Percentiles rank a stretch among this genome's conserved stretches.
Conservation (phyloP, 2,329 filamentous ascomycete species). For the Penicillium occitanis region DNA sequence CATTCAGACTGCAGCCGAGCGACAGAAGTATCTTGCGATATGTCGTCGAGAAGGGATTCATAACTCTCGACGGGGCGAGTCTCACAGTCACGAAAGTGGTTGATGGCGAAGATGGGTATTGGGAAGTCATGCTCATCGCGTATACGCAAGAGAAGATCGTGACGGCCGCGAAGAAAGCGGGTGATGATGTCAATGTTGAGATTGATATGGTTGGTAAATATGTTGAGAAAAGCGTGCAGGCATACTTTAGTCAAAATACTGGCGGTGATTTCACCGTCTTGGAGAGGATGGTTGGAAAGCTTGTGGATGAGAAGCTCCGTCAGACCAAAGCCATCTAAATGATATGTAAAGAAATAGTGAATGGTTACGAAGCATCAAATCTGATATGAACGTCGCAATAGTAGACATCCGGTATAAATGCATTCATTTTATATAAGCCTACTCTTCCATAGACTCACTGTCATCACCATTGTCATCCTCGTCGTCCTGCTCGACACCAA, state of each 20-base stretch:
- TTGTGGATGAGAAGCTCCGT: slow-evolving; percentile 70
- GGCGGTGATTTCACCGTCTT: slow-evolving; percentile 54
- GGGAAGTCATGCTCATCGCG: slow-evolving; percentile 94
- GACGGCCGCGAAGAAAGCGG: slow-evolving; percentile 71
- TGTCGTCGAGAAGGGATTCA: slow-evolving; percentile 93
- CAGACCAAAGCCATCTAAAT: slow-evolving; percentile 23
- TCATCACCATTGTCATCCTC: slow-evolving; percentile 25
- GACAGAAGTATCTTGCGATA: slow-evolving; percentile 73
- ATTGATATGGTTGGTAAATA: slow-evolving; percentile 77
- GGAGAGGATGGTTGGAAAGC: slow-evolving; percentile 70
- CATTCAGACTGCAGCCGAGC: slow-evolving; percentile 75
- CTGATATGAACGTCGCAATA: not conserved
- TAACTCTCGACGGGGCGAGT: slow-evolving; percentile 91
- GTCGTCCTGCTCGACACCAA: slow-evolving; percentile 48
- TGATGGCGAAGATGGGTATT: slow-evolving; percentile 76
- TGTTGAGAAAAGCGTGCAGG: slow-evolving; percentile 75
- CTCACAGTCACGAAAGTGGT: slow-evolving; percentile 86
- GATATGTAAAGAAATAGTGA: not conserved
- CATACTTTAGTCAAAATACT: slow-evolving; percentile 61
- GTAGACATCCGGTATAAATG: not conserved
- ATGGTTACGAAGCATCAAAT: not conserved
- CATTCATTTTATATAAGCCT: slow-evolving; percentile 24
- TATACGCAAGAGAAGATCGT: slow-evolving; percentile 95
- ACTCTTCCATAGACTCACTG: slow-evolving; percentile 46
- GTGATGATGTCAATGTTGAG: slow-evolving; percentile 86